Evolutionary conservation across 2,329 filamentous ascomycete genomes (phyloP).

Genomic region (Pestalotiopsis sp.): DNA sequence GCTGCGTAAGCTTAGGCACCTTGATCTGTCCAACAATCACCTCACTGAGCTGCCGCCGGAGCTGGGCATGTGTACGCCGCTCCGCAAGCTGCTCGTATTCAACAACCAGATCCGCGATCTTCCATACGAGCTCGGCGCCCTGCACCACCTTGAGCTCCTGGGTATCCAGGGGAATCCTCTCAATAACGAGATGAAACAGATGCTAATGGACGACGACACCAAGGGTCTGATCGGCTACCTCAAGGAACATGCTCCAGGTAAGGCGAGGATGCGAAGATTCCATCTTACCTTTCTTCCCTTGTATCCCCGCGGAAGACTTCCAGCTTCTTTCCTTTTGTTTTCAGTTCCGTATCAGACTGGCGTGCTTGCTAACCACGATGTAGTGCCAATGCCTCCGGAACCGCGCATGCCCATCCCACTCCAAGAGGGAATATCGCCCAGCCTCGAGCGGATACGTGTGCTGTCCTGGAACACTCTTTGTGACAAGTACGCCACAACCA

Average conservation of each 20-base stretch:
- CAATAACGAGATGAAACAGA: conserved; percentile 73
- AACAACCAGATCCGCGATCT: conserved; percentile 85
- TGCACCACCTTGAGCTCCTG: conserved; percentile 85
- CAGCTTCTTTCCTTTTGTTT: not conserved
- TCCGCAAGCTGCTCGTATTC: conserved; percentile 84
- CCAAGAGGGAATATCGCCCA: conserved; percentile 62
- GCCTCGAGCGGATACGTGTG: conserved; percentile 74
- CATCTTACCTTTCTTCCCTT: not conserved
- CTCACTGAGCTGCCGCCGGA: conserved; percentile 82
- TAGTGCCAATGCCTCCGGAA: conserved; percentile 76
- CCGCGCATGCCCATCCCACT: conserved; percentile 80
- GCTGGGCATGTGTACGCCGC: conserved; percentile 93
- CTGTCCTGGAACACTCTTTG: conserved; percentile 96
- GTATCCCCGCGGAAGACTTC: not conserved
- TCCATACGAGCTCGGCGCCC: conserved; percentile 83
- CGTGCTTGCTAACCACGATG: not conserved
- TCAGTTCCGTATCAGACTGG: not conserved
- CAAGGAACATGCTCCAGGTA: conserved; percentile 83
- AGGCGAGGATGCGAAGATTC: conserved; percentile 14
- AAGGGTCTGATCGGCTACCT: conserved; percentile 81
- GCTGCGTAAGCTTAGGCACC: conserved; percentile 76
- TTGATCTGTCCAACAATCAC: conserved; percentile 90
- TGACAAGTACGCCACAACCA: conserved; percentile 85
- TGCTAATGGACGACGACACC: conserved; percentile 85
- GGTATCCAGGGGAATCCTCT: conserved; percentile 92